Evolutionary conservation across 257 asterid genomes (phyloP).

Genomic region (Gynochthodes officinalis): DNA sequence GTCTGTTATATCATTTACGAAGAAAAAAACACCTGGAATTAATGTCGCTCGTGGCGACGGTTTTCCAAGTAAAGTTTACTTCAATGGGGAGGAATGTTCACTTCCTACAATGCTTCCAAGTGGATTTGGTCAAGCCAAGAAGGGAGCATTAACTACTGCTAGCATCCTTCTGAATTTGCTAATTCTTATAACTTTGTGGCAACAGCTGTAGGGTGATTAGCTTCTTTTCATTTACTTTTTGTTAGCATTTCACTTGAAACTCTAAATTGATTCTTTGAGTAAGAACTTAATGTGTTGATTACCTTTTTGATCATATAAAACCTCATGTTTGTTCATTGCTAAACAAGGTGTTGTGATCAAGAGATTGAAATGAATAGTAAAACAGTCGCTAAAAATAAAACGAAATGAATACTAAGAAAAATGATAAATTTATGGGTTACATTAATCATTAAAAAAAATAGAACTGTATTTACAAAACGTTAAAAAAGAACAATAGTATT

Average conservation of each 20-base stretch:
- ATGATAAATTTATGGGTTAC: no score
- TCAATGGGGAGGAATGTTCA: conserved; percentile 78
- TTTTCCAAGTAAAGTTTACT: conserved; percentile 66
- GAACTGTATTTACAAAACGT: no score
- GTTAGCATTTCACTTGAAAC: not conserved
- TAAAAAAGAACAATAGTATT: no score
- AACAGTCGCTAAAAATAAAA: no score
- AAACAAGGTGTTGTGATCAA: no score
- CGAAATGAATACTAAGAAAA: no score
- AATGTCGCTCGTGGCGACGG: conserved; percentile 51
- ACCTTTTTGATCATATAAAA: no score
- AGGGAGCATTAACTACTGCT: conserved; percentile 22
- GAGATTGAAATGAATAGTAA: no score
- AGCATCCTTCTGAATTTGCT: conserved; percentile 27
- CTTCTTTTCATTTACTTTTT: not conserved
- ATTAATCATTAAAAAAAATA: no score
- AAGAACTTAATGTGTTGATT: no score
- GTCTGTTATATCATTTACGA: conserved; percentile 58
- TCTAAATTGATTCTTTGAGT: not conserved
- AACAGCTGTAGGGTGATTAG: not conserved
- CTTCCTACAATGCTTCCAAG: conserved; percentile 53
- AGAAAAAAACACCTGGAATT: conserved; percentile 50
- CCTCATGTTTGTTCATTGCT: no score
- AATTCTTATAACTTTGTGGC: conserved; percentile 20
- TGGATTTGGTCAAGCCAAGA: conserved; percentile 19